A percentile compares a stretch with the other conserved stretches of the same genome.
Conservation (phyloP, 345 rosid genomes). For the Hibiscus syriacus region DNA sequence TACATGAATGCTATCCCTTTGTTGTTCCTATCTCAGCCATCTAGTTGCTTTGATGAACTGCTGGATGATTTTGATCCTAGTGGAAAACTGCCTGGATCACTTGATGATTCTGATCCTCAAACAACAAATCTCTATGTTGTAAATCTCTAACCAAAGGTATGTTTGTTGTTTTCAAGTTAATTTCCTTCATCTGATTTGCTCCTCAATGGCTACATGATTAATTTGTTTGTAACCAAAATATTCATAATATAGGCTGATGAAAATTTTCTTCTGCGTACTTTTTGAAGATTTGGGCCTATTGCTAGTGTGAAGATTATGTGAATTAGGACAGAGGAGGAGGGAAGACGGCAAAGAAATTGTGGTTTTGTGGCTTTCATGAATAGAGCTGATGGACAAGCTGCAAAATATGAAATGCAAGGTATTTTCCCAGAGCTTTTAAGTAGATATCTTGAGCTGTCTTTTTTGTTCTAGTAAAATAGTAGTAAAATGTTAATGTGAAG, state of each 20-base stretch:
- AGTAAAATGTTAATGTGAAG: background rate
- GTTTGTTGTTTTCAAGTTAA: conserved; percentile 2
- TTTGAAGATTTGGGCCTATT: conserved; percentile 99
- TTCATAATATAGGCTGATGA: conserved; percentile 73
- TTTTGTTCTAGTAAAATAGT: background rate
- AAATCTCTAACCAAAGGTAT: conserved; percentile 88
- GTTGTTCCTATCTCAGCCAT: conserved; percentile 48
- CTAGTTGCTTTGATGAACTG: conserved; percentile 93
- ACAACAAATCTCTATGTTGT: conserved; percentile 98
- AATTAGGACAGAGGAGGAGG: conserved; percentile 98
- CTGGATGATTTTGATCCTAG: conserved; percentile 98
- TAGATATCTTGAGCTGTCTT: background rate
- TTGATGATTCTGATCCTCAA: conserved; percentile 99
- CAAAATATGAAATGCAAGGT: conserved; percentile 99
- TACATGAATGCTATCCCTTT: conserved; percentile 10
- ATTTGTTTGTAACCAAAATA: conserved; percentile 7
- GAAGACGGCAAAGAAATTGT: conserved; percentile 87
- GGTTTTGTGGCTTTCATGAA: conserved; percentile 98
- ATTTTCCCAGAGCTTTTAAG: background rate
- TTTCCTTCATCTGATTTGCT: background rate
- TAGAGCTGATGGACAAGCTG: conserved; percentile 98
- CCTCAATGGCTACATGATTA: background rate
- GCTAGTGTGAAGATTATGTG: conserved; percentile 99
- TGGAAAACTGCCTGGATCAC: conserved; percentile 90
- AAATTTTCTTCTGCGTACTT: conserved; percentile 92